These are phyloP conservation scores for Alternaria postmessia DNA, from an alignment of 2,329 filamentous ascomycete species.

Conservation along the genomic window DNA sequence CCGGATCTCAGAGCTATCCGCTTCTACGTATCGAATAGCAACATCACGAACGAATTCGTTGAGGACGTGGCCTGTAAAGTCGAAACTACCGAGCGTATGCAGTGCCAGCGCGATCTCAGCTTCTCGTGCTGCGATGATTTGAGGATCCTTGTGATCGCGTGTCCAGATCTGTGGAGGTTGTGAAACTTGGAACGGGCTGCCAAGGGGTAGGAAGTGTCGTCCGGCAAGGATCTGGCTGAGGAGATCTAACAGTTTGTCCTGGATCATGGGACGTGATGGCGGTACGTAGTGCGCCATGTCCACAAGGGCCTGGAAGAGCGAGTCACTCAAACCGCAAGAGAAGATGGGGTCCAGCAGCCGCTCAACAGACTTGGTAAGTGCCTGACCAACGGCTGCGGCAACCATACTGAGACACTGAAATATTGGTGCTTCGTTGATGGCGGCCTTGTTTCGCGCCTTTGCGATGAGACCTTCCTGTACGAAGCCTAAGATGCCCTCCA, in stretches of 20 bases:
- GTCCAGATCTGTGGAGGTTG: conserved; percentile 82
- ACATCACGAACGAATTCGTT: conserved; percentile 99
- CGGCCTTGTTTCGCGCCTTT: conserved; percentile 71
- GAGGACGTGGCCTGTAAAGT: conserved; percentile 86
- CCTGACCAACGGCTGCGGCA: conserved; percentile 93
- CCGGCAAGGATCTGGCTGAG: conserved; percentile 92
- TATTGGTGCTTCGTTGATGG: conserved; percentile 73
- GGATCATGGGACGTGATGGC: conserved; percentile 89
- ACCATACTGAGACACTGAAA: conserved; percentile 98
- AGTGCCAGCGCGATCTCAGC: conserved; percentile 90
- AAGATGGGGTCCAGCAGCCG: conserved; percentile 95
- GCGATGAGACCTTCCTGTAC: conserved; percentile 89
- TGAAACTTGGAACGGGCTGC: conserved; percentile 87
- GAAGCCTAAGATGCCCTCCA: conserved; percentile 92
- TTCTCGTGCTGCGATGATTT: conserved; percentile 80
- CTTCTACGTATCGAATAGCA: conserved; percentile 96
- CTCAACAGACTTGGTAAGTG: conserved; percentile 98
- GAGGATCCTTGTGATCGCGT: conserved; percentile 85
- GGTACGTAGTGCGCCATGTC: conserved; percentile 99
- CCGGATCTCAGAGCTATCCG: conserved; percentile 90
- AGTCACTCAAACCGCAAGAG: conserved; percentile 91
- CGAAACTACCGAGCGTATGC: conserved; percentile 96
- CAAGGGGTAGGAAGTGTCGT: conserved; percentile 88
- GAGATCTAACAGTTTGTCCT: conserved; percentile 93
- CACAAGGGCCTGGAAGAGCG: conserved; percentile 91